Base-by-base conservation (phyloP, 306 rosid species). In the Delonix regia region DNA sequence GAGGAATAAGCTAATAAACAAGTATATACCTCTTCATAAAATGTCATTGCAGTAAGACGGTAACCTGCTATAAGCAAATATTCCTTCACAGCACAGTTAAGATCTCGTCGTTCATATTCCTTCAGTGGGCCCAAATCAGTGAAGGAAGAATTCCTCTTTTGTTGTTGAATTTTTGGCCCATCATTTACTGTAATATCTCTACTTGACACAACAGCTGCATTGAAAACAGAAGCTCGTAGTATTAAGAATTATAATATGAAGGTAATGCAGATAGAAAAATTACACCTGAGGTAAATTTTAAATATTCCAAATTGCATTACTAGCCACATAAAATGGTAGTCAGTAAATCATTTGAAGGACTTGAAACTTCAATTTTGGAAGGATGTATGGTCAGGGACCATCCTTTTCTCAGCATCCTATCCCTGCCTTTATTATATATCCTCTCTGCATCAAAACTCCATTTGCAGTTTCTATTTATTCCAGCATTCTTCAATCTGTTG, bases 11-110 rank as follows among this genome's bases (percentile, higher is more conserved):
- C 5, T 47, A 66, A 48, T 47, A 49, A 38, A 52, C 24, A 57
- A 65, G 73, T 55, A 59, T 88, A 82, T 85, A 88, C 99, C 96
- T 95, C 99, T 83, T 95, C 99, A 80, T 90, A 95, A 88, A 95
- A 93, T 34, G 99, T 95, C 99, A 95, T 91, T 78, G 97, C 99
- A 67, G 99, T 93, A 49, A 95, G 94, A 80, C 97, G 94, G 79
- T 95, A 95, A 22, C 99, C 99, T 12, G 99, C 99, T 49, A 88
- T 38, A 59, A 95, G 97, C 86, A 95, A 88, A 82, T 95, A 95
- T 86, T 95, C 97, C 87, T 95, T 95, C 68, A 95, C 90, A 19
- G 98, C 99, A 81, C 97, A 91, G 77, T 95, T 93, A 69, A 95
- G 96, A 90, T 95, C 97, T 71, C 41, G 86, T 22, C 97, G 97